phyloP scores from a whole-genome alignment of 2,329 filamentous ascomycete genomes.

The Ophiostoma pallidulum region DNA sequence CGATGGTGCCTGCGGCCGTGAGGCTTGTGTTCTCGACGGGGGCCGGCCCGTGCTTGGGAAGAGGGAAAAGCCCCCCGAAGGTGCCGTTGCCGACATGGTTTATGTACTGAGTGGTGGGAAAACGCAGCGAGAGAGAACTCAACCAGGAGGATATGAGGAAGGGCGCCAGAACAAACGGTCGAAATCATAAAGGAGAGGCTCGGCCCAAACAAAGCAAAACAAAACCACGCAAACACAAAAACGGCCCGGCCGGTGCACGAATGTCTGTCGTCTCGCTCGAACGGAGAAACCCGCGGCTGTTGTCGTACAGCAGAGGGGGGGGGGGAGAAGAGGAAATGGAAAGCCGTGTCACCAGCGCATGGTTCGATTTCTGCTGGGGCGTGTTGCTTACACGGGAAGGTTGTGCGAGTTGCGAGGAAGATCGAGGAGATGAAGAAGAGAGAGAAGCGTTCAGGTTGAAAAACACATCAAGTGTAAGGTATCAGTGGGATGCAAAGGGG shows the following conservation, averaged over 20 bases:
- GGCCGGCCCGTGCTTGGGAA: slow-evolving; percentile 44
- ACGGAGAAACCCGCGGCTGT: too few relatives aligned
- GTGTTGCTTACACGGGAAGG: neutral
- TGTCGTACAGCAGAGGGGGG: too few relatives aligned
- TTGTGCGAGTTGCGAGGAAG: neutral
- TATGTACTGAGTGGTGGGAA: neutral
- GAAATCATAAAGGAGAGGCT: too few relatives aligned
- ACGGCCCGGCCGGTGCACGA: too few relatives aligned
- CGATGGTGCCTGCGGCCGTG: slow-evolving; percentile 28
- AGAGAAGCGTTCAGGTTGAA: neutral
- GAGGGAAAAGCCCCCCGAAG: slow-evolving; percentile 44
- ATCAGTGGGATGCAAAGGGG: neutral
- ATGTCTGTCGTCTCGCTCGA: too few relatives aligned
- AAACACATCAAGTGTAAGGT: neutral
- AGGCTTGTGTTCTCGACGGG: slow-evolving; percentile 34
- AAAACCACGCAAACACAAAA: too few relatives aligned
- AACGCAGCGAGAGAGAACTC: neutral
- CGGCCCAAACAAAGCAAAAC: too few relatives aligned
- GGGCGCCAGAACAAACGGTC: too few relatives aligned
- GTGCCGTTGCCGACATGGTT: slow-evolving; percentile 30
- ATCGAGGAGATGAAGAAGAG: neutral
- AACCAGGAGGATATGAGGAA: too few relatives aligned
- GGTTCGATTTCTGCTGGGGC: neutral
- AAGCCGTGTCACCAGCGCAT: slow-evolving; percentile 5
- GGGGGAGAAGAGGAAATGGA: too few relatives aligned